These are phyloP conservation scores for Albophoma yamanashiensis DNA, from an alignment of 2,329 filamentous ascomycete species.

Conservation along the genomic window DNA sequence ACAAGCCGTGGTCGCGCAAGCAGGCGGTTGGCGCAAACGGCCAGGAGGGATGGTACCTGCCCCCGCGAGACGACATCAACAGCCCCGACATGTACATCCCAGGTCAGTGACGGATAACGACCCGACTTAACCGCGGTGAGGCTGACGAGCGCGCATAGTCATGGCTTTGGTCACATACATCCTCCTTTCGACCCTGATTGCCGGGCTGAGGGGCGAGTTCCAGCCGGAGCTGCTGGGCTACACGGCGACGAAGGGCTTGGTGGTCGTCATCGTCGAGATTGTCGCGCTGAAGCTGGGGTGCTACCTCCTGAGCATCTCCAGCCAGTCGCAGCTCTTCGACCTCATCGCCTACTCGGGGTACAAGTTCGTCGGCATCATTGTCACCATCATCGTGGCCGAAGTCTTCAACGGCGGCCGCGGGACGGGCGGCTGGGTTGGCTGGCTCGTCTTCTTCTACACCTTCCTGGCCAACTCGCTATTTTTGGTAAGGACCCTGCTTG, in stretches of 20 bases:
- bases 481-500: constrained; percentile 49
- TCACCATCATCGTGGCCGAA: constrained; percentile 72
- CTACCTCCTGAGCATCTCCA: constrained; percentile 88
- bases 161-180: constrained; percentile 99
- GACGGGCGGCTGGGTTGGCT: constrained; percentile 80
- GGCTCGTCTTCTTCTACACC: constrained; percentile 82
- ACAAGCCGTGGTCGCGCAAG: constrained; percentile 94
- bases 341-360: constrained; percentile 95
- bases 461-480: constrained; percentile 94
- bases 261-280: constrained; percentile 80
- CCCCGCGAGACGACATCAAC: constrained; percentile 91
- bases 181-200: constrained; percentile 80
- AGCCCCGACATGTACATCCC: constrained; percentile 99
- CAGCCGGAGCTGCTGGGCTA: constrained; percentile 87
- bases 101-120: constrained; percentile 20
- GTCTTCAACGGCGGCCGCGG: constrained; percentile 68
- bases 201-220: constrained; percentile 82
- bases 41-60: constrained; percentile 70
- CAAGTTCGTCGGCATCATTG: constrained; percentile 96
- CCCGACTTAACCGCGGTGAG: background rate
- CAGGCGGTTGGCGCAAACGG: constrained; percentile 62
- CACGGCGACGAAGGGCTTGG: constrained; percentile 74
- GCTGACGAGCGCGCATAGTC: constrained; percentile 33
- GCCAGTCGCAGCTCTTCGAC: constrained; percentile 86
- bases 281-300: constrained; percentile 83